A percentile compares a stretch with the other conserved stretches of the same genome.
phyloP scores from a whole-genome alignment of 345 rosid species.

The Ailanthus altissimus region DNA sequence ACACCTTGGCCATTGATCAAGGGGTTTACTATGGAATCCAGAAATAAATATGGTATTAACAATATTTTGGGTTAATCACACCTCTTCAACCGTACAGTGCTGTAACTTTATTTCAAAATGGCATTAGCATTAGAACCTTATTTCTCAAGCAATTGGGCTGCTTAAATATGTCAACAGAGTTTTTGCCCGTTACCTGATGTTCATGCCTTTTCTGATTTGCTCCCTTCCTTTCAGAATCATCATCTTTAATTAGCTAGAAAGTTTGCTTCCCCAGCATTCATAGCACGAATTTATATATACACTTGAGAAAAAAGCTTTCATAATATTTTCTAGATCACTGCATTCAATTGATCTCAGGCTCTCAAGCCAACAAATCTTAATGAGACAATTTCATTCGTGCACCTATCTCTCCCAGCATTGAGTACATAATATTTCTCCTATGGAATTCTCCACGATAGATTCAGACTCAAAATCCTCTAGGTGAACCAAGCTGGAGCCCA shows the following conservation, averaged over 20 bases:
- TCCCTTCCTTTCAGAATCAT: background rate
- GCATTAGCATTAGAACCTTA: constrained; percentile 1
- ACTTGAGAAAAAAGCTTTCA: background rate
- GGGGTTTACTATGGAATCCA: background rate
- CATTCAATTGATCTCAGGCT: background rate
- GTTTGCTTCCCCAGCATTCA: background rate
- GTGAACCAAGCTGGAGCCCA: constrained; percentile 24
- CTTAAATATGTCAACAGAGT: background rate
- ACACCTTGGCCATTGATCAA: background rate
- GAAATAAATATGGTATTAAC: background rate
- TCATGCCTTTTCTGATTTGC: background rate
- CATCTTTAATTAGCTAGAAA: background rate
- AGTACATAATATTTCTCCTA: constrained; percentile 36
- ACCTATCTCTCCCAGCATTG: constrained; percentile 57
- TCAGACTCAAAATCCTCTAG: constrained; percentile 17
- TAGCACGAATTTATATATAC: background rate
- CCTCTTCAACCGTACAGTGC: background rate
- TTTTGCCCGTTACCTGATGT: background rate
- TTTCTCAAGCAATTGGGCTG: background rate
- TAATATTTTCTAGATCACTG: background rate
- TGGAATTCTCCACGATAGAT: constrained; percentile 18
- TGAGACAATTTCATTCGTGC: constrained; percentile 34
- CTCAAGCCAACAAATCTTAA: background rate
- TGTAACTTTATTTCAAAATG: background rate
- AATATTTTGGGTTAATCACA: background rate